Evolutionary conservation across 2,329 filamentous ascomycete genomes (phyloP), one percentile per base, ranked within the genome.

Genomic region (Calonectria honghensis): DNA sequence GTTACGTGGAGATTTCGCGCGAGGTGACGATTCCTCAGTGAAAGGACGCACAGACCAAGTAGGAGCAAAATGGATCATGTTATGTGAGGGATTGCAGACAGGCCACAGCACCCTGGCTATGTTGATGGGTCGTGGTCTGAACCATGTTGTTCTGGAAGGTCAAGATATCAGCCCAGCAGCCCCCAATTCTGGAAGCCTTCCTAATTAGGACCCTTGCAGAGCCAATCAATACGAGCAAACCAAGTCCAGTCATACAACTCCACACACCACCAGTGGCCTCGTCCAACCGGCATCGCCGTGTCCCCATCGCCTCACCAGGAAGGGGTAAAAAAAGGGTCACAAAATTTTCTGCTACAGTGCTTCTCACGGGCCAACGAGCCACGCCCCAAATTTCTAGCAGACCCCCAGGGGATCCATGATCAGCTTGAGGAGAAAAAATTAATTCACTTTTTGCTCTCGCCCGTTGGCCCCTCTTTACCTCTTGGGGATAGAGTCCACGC

Each of bases 221-320:
- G 79, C 61, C 73, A 65, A 73, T 74, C 77, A 77, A 73, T 74
- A 76, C 70, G 71, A 70, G 50, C 72, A 54, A 35, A 66, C 57
- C 48, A 54, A 48, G 54, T 66, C 35, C 57, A 75, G 68, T 79
- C 68, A 48, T 67, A 45, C 61, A 57, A 57, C 59, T 57, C 69
- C 63, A 72, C 70, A 78, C 76, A 78, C 79, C 72, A 78, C 74
- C 73, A 54, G 68, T 73, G 68, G 57, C 67, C 59, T 75, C 67
- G 31, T 59, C 75, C 77, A 78, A 76, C 77, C 79, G 79, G 79
- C 78, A 72, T 81, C 79, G 78, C 79, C 79, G 79, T 77, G 78
- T 79, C 79, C 78, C 78, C 77, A 81, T 81, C 78, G 61, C 78
- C 70, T 80, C 79, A 81, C 73, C 72, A 77, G 70, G 52, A 61